These are phyloP conservation scores for Asterophora lycoperdoides DNA, from an alignment of 768 basidiomycete genomes.

Conservation along the genomic window DNA sequence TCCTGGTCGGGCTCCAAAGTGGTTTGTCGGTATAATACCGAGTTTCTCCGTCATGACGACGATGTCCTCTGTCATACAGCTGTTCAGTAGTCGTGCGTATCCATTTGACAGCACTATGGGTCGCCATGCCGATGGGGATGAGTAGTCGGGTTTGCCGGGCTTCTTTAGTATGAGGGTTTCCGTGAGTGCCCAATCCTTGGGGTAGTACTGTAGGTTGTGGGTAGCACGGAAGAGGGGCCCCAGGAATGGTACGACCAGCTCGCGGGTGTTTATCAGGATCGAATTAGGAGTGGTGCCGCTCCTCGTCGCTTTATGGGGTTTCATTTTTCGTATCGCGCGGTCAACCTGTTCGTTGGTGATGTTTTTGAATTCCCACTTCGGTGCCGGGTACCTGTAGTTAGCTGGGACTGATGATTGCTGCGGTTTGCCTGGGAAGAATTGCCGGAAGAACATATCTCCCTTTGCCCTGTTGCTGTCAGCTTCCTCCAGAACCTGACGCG, in stretches of 20 bases:
- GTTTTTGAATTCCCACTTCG: slow-evolving; percentile 3
- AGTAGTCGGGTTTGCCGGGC: too few species aligned
- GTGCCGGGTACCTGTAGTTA: slow-evolving; percentile 23
- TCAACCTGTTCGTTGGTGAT: slow-evolving; percentile 27
- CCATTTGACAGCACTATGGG: slow-evolving; percentile 28
- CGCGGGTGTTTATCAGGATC: slow-evolving; percentile 23
- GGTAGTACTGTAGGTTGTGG: too few species aligned
- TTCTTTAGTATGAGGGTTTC: too few species aligned
- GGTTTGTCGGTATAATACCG: slow-evolving; percentile 14
- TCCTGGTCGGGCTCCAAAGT: too few species aligned
- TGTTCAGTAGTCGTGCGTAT: slow-evolving; percentile 28
- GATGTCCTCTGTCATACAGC: too few species aligned
- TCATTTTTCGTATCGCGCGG: slow-evolving; percentile 21
- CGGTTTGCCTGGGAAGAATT: too few species aligned
- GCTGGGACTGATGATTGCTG: neutral
- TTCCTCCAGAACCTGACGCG: neutral
- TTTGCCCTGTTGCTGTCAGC: slow-evolving; percentile 24
- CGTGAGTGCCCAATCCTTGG: too few species aligned
- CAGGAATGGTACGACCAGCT: slow-evolving; percentile 20
- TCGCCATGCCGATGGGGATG: too few species aligned
- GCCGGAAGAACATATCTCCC: slow-evolving; percentile 12
- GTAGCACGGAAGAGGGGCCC: slow-evolving; percentile 25
- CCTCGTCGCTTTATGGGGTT: slow-evolving; percentile 31
- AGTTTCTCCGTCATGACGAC: neutral
- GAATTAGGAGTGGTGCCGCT: slow-evolving; percentile 25